Evolutionary conservation across 164 flowering plant species (phyloP), one percentile per base, ranked within the genome.

Genomic region (Kingdonia uniflora): DNA sequence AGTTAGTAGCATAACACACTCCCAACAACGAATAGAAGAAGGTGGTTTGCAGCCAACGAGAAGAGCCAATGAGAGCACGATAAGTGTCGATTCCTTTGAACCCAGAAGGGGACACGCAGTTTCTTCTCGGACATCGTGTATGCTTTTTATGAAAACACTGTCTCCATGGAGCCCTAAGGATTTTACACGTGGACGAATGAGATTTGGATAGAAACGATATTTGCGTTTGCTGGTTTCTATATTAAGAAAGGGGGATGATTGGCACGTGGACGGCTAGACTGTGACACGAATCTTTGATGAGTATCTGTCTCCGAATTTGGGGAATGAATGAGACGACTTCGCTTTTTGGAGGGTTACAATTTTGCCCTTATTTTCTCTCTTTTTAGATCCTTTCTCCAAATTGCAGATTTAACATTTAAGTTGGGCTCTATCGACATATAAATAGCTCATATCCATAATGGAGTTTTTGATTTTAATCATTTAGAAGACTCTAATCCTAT

Each of bases 181-280:
- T 20, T 0, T 46, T 68, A 69, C 66, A 75, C 78, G 63, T 61
- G 66, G 65, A 40, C 54, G 51, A 51, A 62, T 56, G 37, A 19
- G 40, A 23, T 13, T 40, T 14, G 48, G 62, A 46, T 40, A 41
- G 51, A 56, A 54, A 54, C 51, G 35, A 55, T 16, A 0, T 22
- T 20, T 23, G 20, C 48, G 55, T 7, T 29, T 25, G n/a, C 1
- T 22, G 24, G 52, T 56, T 72, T 5, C 58, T 24, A 38, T 49
- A 44, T 41, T n/a, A 62, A 44, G 58, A 5, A 35, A 10, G 2
- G 1, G 8, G 22, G 43, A 16, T 8, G 54, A 2, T 1, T 5
- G 53, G 47, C 65, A 68, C 70, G 65, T 65, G 70, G 68, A 65
- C 59, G 70, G 70, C 44, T 1, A 17, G 72, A 65, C 29, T 55